Conservation (phyloP, 225 moss, liverwort and hornwort species). For the Pleurozium schreberi region DNA sequence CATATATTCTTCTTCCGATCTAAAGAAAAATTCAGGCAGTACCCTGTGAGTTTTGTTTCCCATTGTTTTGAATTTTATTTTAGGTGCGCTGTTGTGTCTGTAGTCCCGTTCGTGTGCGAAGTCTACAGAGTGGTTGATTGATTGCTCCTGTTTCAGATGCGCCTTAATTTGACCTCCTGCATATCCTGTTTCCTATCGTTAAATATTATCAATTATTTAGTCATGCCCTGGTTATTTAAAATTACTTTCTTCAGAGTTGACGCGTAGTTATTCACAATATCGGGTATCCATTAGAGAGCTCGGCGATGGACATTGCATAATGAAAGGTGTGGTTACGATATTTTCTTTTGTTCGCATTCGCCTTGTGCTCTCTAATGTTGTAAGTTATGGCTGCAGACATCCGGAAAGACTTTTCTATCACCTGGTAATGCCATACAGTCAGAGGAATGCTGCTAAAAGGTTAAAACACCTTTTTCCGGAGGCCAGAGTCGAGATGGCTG, state of each 20-base stretch:
- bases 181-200: neutral
- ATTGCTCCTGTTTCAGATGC: neutral
- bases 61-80: neutral
- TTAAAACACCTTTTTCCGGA: constrained; percentile 44
- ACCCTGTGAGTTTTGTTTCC: neutral
- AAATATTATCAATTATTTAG: neutral
- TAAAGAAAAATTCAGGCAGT: neutral
- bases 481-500: constrained; percentile 52
- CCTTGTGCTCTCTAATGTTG: neutral
- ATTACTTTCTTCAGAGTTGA: neutral
- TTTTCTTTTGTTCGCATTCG: neutral
- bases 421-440: constrained; percentile 60
- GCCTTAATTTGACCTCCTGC: neutral
- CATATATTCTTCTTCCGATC: neutral
- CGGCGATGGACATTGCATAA: neutral
- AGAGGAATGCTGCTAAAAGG: constrained; percentile 30
- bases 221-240: neutral
- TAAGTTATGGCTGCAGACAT: constrained; percentile 47
- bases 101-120: neutral
- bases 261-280: neutral
- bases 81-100: neutral
- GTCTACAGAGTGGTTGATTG: neutral
- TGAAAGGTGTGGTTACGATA: neutral
- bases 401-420: constrained; percentile 69
- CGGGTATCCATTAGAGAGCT: neutral